Base-by-base conservation (phyloP, 331 rosid species). In the Cydonia oblonga region DNA sequence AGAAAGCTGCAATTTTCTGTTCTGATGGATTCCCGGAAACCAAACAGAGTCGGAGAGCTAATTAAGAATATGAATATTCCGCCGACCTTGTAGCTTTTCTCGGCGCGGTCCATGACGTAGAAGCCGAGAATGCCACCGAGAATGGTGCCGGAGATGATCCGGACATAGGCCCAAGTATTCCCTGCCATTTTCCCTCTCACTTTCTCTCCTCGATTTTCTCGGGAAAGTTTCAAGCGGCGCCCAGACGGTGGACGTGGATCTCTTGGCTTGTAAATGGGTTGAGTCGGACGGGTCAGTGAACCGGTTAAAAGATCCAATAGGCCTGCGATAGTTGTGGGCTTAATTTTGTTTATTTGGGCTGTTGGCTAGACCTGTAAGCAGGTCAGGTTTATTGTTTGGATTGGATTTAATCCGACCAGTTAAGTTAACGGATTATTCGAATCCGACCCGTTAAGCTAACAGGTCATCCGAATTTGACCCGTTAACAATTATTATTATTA, bases 51-150 rank as follows among this genome's bases (percentile, higher is more conserved):
- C 24, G 0, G 30, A 53, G 8, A 53, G 12, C 32, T 1, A 29
- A 7, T 6, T 13, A 22, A 66, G 46, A 35, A 35, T 5, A 9
- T 7, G 51, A 24, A 42, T 22, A 24, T n/a, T 51, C 15, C 14
- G 8, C 33, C 22, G 38, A 89, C 97, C 97, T 90, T 90, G 73
- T 89, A 89, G 80, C 83, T 74, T 18, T 54, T 75, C 81, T 89
- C 96, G n/a, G 81, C 10, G 30, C 87, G 90, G 73, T 89, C 92
- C 96, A 89, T 91, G 57, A 84, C 90, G 51, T 92, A 92, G 89
- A 92, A 92, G 80, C 96, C 96, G 75, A 92, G 88, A 61, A 78
- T 77, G 71, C 96, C 96, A 60, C 96, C 97, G 11, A 82, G 12
- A 67, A 90, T 82, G 20, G 96, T 92, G 18, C 97, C 97, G 58